phyloP scores from a whole-genome alignment of 768 basidiomycete genomes.

The Termitomyces sp. region DNA sequence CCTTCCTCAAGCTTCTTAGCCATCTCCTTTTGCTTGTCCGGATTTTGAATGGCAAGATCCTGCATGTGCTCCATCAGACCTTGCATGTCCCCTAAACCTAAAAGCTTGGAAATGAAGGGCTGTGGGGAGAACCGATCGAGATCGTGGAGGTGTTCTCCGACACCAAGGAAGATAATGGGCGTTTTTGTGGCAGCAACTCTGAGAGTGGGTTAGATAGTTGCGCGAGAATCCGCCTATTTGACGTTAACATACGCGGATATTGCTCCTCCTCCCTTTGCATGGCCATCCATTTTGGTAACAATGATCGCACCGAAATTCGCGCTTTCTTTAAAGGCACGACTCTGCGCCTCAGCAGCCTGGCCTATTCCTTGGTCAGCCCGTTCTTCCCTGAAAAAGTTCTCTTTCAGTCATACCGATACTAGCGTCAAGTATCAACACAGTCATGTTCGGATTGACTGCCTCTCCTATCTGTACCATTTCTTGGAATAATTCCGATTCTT shows the following conservation, averaged over 20 bases:
- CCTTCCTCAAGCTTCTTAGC: slow-evolving; percentile 97
- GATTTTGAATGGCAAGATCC: slow-evolving; percentile 88
- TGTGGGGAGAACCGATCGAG: slow-evolving; percentile 94
- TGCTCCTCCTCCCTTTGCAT: slow-evolving; percentile 98
- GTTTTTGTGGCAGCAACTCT: slow-evolving; percentile 99
- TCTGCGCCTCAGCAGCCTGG: slow-evolving; percentile 97
- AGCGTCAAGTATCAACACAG: slow-evolving; percentile 91
- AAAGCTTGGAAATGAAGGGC: slow-evolving; percentile 94
- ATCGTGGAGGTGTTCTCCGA: slow-evolving; percentile 97
- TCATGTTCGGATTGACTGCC: slow-evolving; percentile 96
- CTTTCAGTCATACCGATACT: slow-evolving; percentile 71
- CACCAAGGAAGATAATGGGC: slow-evolving; percentile 97
- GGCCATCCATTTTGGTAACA: slow-evolving; percentile 99
- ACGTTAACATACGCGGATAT: slow-evolving; percentile 87
- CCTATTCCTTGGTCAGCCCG: slow-evolving; percentile 43
- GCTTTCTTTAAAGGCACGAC: slow-evolving; percentile 95
- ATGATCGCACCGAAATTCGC: slow-evolving; percentile 98
- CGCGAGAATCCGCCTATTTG: not conserved
- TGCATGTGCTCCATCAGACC: slow-evolving; percentile 99
- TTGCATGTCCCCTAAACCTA: slow-evolving; percentile 95
- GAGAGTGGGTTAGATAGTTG: not conserved
- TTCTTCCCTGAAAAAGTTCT: not conserved
- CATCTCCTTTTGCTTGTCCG: slow-evolving; percentile 97
- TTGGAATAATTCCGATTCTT: slow-evolving; percentile 93
- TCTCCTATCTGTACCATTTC: slow-evolving; percentile 98